Conservation (phyloP, 345 rosid genomes). For the Camelina neglecta region DNA sequence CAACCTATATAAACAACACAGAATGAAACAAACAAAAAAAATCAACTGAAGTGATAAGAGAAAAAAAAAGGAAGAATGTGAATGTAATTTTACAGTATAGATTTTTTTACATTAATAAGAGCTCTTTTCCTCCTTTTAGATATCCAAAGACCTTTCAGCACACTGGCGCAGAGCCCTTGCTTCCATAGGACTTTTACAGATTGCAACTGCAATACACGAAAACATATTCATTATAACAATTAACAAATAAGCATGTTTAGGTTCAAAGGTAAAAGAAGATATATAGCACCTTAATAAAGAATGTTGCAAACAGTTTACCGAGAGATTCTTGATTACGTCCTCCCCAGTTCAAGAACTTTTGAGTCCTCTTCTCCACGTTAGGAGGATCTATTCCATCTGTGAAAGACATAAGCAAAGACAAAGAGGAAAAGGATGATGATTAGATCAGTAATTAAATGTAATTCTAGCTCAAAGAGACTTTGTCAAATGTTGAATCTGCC, state of each 20-base stretch:
- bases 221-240: slow-evolving; percentile 1
- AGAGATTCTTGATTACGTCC: slow-evolving; percentile 51
- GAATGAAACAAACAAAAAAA: not conserved
- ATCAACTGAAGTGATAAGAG: slow-evolving; percentile 1
- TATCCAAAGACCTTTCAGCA: slow-evolving; percentile 53
- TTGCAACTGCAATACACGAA: slow-evolving; percentile 46
- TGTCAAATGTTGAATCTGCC: not conserved
- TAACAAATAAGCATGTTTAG: slow-evolving; percentile 1
- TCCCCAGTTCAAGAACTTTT: slow-evolving; percentile 54
- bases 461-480: not conserved
- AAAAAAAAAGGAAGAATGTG: not conserved
- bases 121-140: slow-evolving; percentile 42
- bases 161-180: slow-evolving; percentile 58
- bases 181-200: slow-evolving; percentile 58
- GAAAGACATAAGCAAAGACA: slow-evolving; percentile 2
- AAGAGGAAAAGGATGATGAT: not conserved
- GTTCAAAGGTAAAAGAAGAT: not conserved
- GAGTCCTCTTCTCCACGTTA: slow-evolving; percentile 43
- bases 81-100: not conserved
- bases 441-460: not conserved
- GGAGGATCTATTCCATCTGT: slow-evolving; percentile 56
- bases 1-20: slow-evolving; percentile 49
- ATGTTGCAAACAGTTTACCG: slow-evolving; percentile 37
- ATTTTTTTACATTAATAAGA: slow-evolving; percentile 45
- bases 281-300: slow-evolving; percentile 36